phyloP scores from a whole-genome alignment of 495 filamentous ascomycete species.

The Aspergillus homomorphus region DNA sequence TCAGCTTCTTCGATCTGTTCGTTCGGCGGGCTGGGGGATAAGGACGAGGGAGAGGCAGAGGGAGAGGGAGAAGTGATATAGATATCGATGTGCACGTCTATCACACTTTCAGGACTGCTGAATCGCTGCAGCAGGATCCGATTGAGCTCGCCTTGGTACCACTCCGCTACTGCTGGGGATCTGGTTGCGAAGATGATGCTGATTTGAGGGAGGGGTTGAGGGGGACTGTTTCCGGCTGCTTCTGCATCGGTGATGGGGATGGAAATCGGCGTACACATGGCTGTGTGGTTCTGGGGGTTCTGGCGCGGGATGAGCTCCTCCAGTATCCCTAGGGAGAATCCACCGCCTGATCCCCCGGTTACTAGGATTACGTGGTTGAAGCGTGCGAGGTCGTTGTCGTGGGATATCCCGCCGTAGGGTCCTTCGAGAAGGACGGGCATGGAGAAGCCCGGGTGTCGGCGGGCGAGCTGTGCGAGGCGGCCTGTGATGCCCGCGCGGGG shows the following conservation, averaged over 20 bases:
- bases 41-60: too few species aligned
- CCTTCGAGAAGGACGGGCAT: slow-evolving; percentile 46
- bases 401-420: slow-evolving; percentile 47
- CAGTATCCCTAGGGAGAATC: slow-evolving; percentile 42
- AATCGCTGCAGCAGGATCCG: slow-evolving; percentile 4
- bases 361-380: slow-evolving; percentile 46
- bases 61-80: too few species aligned
- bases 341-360: slow-evolving; percentile 54
- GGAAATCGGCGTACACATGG: too few species aligned
- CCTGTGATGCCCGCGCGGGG: slow-evolving; percentile 42
- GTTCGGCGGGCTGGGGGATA: too few species aligned
- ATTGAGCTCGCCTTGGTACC: slow-evolving; percentile 30
- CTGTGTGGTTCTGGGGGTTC: too few species aligned
- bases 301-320: slow-evolving; percentile 22
- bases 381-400: slow-evolving; percentile 14
- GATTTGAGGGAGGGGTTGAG: slow-evolving; percentile 17
- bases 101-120: neutral
- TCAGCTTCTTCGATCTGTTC: too few species aligned
- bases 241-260: slow-evolving; percentile 3
- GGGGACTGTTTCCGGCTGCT: slow-evolving; percentile 15
- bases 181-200: slow-evolving; percentile 37
- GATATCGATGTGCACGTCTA: neutral
- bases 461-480: slow-evolving; percentile 33
- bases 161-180: slow-evolving; percentile 19
- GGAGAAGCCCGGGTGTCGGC: slow-evolving; percentile 23